A percentile compares a stretch with the other conserved stretches of the same genome.
phyloP scores from a whole-genome alignment of 805 yeast genomes.

The Komagataella populi region DNA sequence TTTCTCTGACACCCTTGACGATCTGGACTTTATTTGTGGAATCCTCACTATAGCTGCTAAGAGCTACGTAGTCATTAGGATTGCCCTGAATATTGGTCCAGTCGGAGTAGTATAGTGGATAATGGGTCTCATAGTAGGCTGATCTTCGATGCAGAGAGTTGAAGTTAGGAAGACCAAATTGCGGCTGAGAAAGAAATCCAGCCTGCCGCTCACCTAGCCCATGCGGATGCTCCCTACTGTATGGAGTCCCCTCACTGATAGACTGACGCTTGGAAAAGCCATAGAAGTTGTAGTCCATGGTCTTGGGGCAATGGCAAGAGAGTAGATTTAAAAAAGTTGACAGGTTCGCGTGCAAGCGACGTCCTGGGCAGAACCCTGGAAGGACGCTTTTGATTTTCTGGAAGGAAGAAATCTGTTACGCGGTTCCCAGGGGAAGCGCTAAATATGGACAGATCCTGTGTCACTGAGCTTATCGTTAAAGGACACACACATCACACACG shows the following conservation, averaged over 20 bases:
- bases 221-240: neutral
- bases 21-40: constrained; percentile 51
- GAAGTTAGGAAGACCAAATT: constrained; percentile 2
- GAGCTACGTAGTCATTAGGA: constrained; percentile 37
- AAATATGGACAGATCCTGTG: neutral
- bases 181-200: constrained; percentile 11
- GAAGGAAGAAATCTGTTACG: neutral
- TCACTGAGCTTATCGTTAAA: neutral
- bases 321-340: neutral
- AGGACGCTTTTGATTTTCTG: neutral
- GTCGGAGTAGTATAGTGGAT: constrained; percentile 37
- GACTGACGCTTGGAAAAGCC: constrained; percentile 2
- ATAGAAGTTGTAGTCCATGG: constrained; percentile 2
- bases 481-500: neutral
- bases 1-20: constrained; percentile 19
- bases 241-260: neutral
- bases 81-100: constrained; percentile 28
- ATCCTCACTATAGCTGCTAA: constrained; percentile 77
- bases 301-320: neutral
- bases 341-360: neutral
- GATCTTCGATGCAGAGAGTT: constrained; percentile 8
- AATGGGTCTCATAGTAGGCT: constrained; percentile 31
- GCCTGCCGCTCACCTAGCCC: constrained; percentile 1
- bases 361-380: neutral
- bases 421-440: neutral